A percentile compares a stretch with the other conserved stretches of the same genome.
phyloP scores from a whole-genome alignment of 1,284 basidiomycete species.

The Ceratobasidium sp. region DNA sequence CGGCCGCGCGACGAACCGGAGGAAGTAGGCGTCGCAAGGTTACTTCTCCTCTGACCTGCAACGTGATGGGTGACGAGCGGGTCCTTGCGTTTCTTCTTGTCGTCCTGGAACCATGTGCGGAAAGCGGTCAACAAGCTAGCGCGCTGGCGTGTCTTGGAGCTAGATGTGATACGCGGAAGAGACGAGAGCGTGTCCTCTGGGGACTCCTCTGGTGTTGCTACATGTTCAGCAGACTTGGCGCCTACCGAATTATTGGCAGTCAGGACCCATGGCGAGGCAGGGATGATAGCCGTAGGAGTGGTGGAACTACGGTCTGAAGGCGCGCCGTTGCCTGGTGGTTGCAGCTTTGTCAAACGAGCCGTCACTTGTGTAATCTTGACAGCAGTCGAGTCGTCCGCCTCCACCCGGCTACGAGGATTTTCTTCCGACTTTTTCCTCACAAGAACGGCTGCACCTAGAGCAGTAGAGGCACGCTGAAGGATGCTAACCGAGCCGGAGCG shows the following conservation, averaged over 20 bases:
- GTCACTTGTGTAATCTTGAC: slow-evolving; percentile 19
- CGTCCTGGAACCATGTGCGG: slow-evolving; percentile 84
- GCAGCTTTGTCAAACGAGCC: slow-evolving; percentile 27
- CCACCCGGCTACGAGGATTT: slow-evolving; percentile 54
- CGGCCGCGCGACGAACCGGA: slow-evolving; percentile 23
- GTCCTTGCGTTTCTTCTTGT: slow-evolving; percentile 74
- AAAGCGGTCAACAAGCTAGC: slow-evolving; percentile 80
- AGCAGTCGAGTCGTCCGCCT: slow-evolving; percentile 22
- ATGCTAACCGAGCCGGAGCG: slow-evolving; percentile 91
- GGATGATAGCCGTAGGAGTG: slow-evolving; percentile 25
- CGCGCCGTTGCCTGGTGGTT: slow-evolving; percentile 2
- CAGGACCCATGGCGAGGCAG: slow-evolving; percentile 38
- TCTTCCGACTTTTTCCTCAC: slow-evolving; percentile 85
- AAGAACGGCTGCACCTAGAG: slow-evolving; percentile 80
- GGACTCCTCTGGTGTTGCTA: slow-evolving; percentile 58
- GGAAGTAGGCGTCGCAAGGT: slow-evolving; percentile 19
- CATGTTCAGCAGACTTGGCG: slow-evolving; percentile 61
- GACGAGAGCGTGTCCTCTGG: slow-evolving; percentile 44
- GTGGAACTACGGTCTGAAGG: slow-evolving; percentile 41
- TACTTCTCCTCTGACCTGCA: slow-evolving; percentile 13
- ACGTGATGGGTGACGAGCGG: slow-evolving; percentile 1
- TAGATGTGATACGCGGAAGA: slow-evolving; percentile 22
- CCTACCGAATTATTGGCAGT: slow-evolving; percentile 5
- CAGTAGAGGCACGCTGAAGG: slow-evolving; percentile 93
- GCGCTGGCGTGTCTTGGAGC: slow-evolving; percentile 65